Evolutionary conservation across 2,329 filamentous ascomycete genomes (phyloP), one percentile per base, ranked within the genome.

Genomic region (Arthrobotrys musiformis): DNA sequence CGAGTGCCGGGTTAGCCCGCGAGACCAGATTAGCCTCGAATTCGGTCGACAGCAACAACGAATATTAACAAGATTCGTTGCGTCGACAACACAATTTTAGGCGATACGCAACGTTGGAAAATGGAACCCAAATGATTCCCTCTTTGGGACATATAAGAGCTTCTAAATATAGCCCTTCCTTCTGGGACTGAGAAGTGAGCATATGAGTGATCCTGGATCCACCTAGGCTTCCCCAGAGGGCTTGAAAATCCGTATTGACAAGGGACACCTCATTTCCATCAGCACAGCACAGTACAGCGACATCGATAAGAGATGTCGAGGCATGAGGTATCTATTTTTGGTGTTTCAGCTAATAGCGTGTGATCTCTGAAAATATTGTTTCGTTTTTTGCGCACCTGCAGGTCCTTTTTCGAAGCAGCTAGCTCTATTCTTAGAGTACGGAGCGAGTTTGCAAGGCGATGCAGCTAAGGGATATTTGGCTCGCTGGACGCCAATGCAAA

Each of bases 161-260:
- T 42, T 70, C 66, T 70, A 77, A 66, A 66, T 70, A 70, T 70
- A 70, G 48, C 66, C 11, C n/a, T 40, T n/a, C n/a, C n/a, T n/a
- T n/a, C n/a, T n/a, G n/a, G n/a, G n/a, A n/a, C n/a, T n/a, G n/a
- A n/a, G n/a, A n/a, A n/a, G n/a, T n/a, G n/a, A n/a, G n/a, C n/a
- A n/a, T n/a, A n/a, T n/a, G n/a, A n/a, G n/a, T n/a, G n/a, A n/a
- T n/a, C n/a, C n/a, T n/a, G n/a, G n/a, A n/a, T n/a, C n/a, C n/a
- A n/a, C n/a, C n/a, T n/a, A 30, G 15, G 26, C 48, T 52, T 52
- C n/a, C n/a, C n/a, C n/a, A 56, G 37, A 26, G n/a, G 54, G 33
- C 30, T 58, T 58, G 33, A 19, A 50, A 40, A 13, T 40, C 19
- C 19, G 54, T 22, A 24, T 58, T 26, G 22, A 24, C 13, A 58